Conservation (phyloP, 345 rosid genomes). For the Diplotaxis tenuifolia region DNA sequence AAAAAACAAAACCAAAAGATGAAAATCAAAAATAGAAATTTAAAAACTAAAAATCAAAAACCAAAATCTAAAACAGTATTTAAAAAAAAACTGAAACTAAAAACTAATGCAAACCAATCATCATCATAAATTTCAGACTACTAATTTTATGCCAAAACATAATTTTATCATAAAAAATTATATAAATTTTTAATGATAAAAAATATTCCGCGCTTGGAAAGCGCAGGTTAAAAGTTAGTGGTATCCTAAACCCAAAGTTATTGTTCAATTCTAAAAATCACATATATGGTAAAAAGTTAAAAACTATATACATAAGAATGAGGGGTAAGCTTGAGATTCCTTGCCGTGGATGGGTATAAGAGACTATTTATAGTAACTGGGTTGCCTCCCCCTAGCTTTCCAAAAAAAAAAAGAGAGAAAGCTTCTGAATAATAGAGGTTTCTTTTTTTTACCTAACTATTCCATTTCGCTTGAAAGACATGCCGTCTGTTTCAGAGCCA, state of each 20-base stretch:
- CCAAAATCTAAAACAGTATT: too few species aligned
- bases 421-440: conserved; percentile 9
- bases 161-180: too few species aligned
- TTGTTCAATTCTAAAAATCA: conserved; percentile 22
- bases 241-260: conserved; percentile 29
- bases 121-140: too few species aligned
- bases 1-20: too few species aligned
- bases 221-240: too few species aligned
- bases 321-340: conserved; percentile 22
- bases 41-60: too few species aligned
- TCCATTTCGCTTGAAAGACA: conserved; percentile 74
- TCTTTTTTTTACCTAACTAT: conserved; percentile 36
- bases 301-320: conserved; percentile 33
- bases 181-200: too few species aligned
- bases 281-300: conserved; percentile 31
- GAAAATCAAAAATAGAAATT: too few species aligned
- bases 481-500: conserved; percentile 88
- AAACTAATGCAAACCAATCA: too few species aligned
- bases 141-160: too few species aligned
- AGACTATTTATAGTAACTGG: conserved; percentile 22
- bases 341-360: conserved; percentile 2
- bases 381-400: conserved; percentile 20
- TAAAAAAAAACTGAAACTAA: too few species aligned
- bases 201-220: too few species aligned
- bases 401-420: conserved; percentile 18